A percentile compares a stretch with the other conserved stretches of the same genome.
Evolutionary conservation across 805 yeast species (phyloP).

Genomic region (Candida taoyuanica): DNA sequence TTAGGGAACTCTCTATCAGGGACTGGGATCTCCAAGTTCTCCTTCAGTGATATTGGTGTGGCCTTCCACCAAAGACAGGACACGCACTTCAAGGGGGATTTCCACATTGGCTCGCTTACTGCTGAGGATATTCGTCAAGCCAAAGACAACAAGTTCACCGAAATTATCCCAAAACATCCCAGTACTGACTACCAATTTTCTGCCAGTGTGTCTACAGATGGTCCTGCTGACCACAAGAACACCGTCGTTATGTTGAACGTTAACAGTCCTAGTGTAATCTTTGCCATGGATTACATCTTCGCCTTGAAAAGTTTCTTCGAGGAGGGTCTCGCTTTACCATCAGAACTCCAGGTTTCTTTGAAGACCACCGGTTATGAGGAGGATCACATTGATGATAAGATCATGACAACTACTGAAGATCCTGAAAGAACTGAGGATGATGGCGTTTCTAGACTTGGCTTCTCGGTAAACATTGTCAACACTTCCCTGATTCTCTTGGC

Average conservation of each 20-base stretch:
- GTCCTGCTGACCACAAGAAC: constrained; percentile 34
- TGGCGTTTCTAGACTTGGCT: constrained; percentile 34
- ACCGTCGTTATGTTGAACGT: constrained; percentile 56
- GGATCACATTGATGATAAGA: neutral
- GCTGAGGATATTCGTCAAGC: constrained; percentile 67
- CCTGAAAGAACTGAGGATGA: constrained; percentile 3
- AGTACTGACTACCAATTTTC: constrained; percentile 68
- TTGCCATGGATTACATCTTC: constrained; percentile 83
- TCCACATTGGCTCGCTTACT: constrained; percentile 67
- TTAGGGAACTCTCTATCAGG: constrained; percentile 32
- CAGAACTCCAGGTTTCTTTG: constrained; percentile 1
- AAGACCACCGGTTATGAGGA: neutral
- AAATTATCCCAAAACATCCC: constrained; percentile 69
- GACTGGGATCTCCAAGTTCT: constrained; percentile 48
- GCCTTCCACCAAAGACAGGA: constrained; percentile 47
- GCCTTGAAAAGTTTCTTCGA: constrained; percentile 64
- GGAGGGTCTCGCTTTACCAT: constrained; percentile 35
- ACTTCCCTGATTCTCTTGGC: constrained; percentile 78
- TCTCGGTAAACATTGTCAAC: constrained; percentile 65
- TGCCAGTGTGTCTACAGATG: constrained; percentile 45
- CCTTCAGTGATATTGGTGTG: constrained; percentile 55
- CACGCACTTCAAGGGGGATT: constrained; percentile 52
- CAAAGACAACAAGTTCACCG: constrained; percentile 66
- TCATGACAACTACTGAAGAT: too few species aligned
- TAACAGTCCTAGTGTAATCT: constrained; percentile 73